Percentiles rank a stretch among this genome's conserved stretches.
Conservation (phyloP, 176 grass and related monocot species). For the Eremochloa ophiuroides region DNA sequence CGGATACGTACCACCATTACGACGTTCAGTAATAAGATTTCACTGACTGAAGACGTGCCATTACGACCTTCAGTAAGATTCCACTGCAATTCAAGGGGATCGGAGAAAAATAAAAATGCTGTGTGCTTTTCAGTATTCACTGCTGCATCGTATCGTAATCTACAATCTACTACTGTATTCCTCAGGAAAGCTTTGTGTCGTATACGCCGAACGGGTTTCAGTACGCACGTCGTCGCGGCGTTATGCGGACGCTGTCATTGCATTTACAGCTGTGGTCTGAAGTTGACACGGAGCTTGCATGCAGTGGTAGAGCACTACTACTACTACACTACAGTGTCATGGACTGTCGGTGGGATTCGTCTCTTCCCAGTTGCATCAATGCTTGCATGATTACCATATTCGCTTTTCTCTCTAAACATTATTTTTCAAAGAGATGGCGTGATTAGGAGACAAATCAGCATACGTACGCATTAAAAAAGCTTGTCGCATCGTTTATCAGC, state of each 20-base stretch:
- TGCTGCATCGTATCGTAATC: background rate
- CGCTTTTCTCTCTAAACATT: background rate
- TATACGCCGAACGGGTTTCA: background rate
- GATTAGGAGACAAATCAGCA: background rate
- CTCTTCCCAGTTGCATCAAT: background rate
- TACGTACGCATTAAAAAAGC: background rate
- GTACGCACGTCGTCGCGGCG: slow-evolving; percentile 8
- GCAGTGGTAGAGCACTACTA: background rate
- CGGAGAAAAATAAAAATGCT: too few species aligned
- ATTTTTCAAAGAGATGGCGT: too few species aligned
- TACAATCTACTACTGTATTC: background rate
- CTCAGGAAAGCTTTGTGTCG: background rate
- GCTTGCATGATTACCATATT: background rate
- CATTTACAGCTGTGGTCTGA: slow-evolving; percentile 4
- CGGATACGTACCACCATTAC: too few species aligned
- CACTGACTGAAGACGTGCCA: too few species aligned
- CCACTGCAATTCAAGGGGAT: background rate
- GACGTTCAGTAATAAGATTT: background rate
- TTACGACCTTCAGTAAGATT: background rate
- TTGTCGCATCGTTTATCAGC: background rate
- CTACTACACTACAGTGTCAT: background rate
- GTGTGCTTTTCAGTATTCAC: background rate
- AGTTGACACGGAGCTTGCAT: slow-evolving; percentile 5
- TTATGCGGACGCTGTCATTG: slow-evolving; percentile 31
- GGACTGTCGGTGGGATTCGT: slow-evolving; percentile 25